phyloP scores from a whole-genome alignment of 352 stramenopile genomes.

The Pythium dissimile region DNA sequence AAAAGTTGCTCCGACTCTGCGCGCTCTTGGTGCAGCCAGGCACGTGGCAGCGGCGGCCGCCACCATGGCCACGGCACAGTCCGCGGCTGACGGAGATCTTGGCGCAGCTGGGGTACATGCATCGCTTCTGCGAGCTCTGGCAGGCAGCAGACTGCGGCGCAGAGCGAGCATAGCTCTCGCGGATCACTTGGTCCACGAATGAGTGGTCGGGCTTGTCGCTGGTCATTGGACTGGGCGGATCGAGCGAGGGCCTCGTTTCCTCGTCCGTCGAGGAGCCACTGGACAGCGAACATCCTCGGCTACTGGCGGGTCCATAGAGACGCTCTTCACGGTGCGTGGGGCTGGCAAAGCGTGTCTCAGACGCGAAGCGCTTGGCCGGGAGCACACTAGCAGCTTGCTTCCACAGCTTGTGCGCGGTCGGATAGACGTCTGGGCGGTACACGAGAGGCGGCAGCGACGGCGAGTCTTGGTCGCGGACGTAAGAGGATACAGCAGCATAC shows the following conservation, averaged over 20 bases:
- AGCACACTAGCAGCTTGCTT: background rate
- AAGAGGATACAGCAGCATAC: background rate
- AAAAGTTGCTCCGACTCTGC: slow-evolving; percentile 65
- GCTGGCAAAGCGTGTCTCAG: background rate
- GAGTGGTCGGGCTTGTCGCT: background rate
- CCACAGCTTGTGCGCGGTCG: too few relatives aligned
- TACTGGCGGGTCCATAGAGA: background rate
- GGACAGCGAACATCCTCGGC: too few relatives aligned
- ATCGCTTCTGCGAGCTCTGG: slow-evolving; percentile 60
- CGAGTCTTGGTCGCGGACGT: background rate
- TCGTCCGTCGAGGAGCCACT: too few relatives aligned
- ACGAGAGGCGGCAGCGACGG: background rate
- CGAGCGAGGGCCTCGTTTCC: background rate
- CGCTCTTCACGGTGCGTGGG: background rate
- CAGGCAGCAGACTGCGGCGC: slow-evolving; percentile 46
- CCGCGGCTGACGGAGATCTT: slow-evolving; percentile 70
- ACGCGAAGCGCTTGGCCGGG: background rate
- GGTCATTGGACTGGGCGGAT: slow-evolving; percentile 7
- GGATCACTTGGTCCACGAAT: slow-evolving; percentile 14
- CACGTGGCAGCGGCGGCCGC: slow-evolving; percentile 62
- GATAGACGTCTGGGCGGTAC: background rate
- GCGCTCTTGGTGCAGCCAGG: slow-evolving; percentile 60
- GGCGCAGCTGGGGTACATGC: slow-evolving; percentile 45
- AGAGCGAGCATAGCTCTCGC: slow-evolving; percentile 36
- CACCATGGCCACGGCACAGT: slow-evolving; percentile 62